A percentile compares a stretch with the other conserved stretches of the same genome.
These are phyloP conservation scores for Nematocida sp. DNA, from an alignment of 371 early-diverging fungal species.

Conservation along the genomic window DNA sequence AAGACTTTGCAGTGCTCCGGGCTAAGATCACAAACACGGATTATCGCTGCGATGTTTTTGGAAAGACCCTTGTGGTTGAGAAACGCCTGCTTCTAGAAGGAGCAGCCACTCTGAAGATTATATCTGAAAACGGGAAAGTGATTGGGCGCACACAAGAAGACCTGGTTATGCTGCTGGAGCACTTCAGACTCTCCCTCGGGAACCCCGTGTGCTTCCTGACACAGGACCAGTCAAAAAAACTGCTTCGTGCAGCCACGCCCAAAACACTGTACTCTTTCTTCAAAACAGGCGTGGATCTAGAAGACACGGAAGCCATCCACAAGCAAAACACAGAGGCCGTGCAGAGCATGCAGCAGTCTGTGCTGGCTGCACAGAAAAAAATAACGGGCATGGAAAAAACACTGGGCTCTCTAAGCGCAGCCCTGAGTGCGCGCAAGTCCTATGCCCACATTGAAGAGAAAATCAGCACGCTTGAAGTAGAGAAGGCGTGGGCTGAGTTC, in stretches of 20 bases:
- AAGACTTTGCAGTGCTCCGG: conserved; percentile 41
- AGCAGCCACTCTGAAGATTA: conserved; percentile 31
- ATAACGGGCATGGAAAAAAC: conserved; percentile 28
- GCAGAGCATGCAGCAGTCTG: conserved; percentile 29
- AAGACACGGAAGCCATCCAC: conserved; percentile 53
- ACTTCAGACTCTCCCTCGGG: conserved; percentile 54
- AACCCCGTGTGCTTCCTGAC: conserved; percentile 64
- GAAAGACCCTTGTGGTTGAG: conserved; percentile 54
- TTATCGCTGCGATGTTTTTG: conserved; percentile 45
- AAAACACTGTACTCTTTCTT: conserved; percentile 60
- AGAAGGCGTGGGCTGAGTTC: conserved; percentile 53
- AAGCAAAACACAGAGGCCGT: conserved; percentile 41
- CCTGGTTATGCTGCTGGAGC: conserved; percentile 55
- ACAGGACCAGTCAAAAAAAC: conserved; percentile 64
- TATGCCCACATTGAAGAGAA: conserved; percentile 18
- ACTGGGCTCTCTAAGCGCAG: conserved; percentile 18
- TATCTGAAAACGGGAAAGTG: conserved; percentile 22
- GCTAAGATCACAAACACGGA: conserved; percentile 40
- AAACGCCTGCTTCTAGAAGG: conserved; percentile 50
- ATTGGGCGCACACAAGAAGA: conserved; percentile 53
- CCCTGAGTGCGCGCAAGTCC: conserved; percentile 10
- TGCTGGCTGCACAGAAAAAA: neutral
- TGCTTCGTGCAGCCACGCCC: conserved; percentile 54
- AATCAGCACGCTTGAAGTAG: conserved; percentile 47
- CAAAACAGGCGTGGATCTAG: conserved; percentile 63